These are phyloP conservation scores for Penicillium psychrosexuale DNA, from an alignment of 2,329 filamentous ascomycete species.

Conservation along the genomic window DNA sequence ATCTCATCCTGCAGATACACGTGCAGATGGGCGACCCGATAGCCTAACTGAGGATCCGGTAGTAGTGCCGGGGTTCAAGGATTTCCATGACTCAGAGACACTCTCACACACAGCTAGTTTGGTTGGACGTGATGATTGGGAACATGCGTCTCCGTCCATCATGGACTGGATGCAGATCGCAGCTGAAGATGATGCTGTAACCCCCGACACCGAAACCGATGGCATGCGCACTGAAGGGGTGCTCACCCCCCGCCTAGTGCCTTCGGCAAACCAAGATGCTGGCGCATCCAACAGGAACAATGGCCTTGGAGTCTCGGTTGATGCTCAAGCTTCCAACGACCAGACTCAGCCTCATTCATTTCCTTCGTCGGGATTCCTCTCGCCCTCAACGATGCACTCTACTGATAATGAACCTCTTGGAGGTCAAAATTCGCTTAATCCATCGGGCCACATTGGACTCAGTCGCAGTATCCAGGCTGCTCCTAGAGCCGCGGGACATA, in stretches of 20 bases:
- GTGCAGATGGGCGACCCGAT: conserved; percentile 21
- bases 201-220: conserved; percentile 36
- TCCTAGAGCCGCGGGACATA: conserved; percentile 24
- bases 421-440: background rate
- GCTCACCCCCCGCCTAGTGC: conserved; percentile 27
- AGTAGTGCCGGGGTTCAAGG: conserved; percentile 33
- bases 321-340: conserved; percentile 31
- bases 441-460: background rate
- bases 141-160: conserved; percentile 49
- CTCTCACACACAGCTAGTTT: conserved; percentile 43
- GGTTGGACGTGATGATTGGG: conserved; percentile 47
- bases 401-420: background rate
- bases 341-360: background rate
- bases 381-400: background rate
- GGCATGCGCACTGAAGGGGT: conserved; percentile 24
- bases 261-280: conserved; percentile 10
- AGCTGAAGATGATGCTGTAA: conserved; percentile 37
- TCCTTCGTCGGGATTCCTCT: background rate
- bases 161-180: conserved; percentile 49
- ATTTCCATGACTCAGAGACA: conserved; percentile 23
- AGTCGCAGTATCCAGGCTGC: background rate
- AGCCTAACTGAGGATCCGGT: conserved; percentile 38
- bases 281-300: conserved; percentile 26
- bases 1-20: conserved; percentile 10
- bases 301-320: conserved; percentile 46